Conservation (phyloP, 225 moss, liverwort and hornwort genomes). For the Asterella californica region DNA sequence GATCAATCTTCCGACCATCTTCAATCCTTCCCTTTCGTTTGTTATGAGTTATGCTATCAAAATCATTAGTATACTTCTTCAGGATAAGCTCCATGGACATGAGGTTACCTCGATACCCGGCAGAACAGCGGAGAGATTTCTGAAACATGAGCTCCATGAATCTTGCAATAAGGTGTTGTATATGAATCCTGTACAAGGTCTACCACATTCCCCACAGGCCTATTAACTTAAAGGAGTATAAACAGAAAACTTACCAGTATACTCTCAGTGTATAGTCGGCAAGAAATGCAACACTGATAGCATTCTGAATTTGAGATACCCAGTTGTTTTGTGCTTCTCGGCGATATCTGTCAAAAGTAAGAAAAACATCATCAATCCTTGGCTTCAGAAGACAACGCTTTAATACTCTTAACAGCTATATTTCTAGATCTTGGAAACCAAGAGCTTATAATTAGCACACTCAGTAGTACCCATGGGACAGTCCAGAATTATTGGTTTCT, state of each 20-base stretch:
- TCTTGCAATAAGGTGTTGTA: neutral
- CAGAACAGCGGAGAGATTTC: neutral
- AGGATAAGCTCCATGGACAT: neutral
- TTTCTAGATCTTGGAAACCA: neutral
- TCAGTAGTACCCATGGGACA: neutral
- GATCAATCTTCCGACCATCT: neutral
- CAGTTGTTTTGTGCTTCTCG: constrained; percentile 48
- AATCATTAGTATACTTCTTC: neutral
- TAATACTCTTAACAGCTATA: neutral
- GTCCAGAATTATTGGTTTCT: neutral
- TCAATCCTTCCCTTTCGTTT: neutral
- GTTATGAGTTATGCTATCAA: neutral
- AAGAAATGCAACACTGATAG: constrained; percentile 62
- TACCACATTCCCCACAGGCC: neutral
- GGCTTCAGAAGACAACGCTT: neutral
- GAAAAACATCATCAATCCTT: neutral
- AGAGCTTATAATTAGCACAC: neutral
- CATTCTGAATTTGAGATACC: constrained; percentile 58
- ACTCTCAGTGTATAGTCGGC: constrained; percentile 67
- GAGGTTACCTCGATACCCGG: neutral
- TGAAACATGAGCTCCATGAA: neutral
- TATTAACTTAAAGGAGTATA: neutral
- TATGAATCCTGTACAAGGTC: neutral
- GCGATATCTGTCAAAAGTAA: constrained; percentile 50
- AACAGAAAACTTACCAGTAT: constrained; percentile 51